Percentiles rank a stretch among this genome's conserved stretches.
phyloP scores from a whole-genome alignment of 2,329 filamentous ascomycete species.

The Trichoderma pleuroti region DNA sequence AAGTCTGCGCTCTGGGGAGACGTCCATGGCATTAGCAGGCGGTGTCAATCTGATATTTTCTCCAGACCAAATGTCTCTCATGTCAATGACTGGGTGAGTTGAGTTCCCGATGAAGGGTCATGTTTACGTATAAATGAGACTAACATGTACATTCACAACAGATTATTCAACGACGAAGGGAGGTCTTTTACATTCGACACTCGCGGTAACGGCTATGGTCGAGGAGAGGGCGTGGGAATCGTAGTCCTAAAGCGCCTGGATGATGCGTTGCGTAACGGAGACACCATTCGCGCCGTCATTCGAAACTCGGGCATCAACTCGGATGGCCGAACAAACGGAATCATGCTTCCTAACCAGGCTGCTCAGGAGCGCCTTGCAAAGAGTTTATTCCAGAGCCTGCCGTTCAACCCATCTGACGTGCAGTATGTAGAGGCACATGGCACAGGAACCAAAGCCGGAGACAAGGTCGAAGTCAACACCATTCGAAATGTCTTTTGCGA shows the following conservation, averaged over 20 bases:
- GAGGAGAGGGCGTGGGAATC: slow-evolving; percentile 37
- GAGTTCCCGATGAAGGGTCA: no score
- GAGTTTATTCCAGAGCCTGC: background rate
- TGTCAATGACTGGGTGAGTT: slow-evolving; percentile 7
- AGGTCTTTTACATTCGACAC: slow-evolving; percentile 34
- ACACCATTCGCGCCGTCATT: slow-evolving; percentile 37
- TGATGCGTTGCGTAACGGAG: slow-evolving; percentile 41
- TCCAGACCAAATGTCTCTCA: slow-evolving; percentile 5
- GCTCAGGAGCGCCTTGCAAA: slow-evolving; percentile 27
- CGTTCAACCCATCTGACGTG: background rate
- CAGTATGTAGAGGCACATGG: slow-evolving; percentile 16
- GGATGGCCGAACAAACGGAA: slow-evolving; percentile 41
- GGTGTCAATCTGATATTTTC: slow-evolving; percentile 36
- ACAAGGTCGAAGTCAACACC: slow-evolving; percentile 19
- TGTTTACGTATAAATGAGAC: no score
- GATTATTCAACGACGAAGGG: slow-evolving; percentile 7
- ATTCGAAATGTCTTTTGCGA: slow-evolving; percentile 11
- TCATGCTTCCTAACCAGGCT: slow-evolving; percentile 30
- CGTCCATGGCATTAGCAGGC: slow-evolving; percentile 37
- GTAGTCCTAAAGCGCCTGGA: slow-evolving; percentile 44
- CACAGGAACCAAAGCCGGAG: slow-evolving; percentile 22
- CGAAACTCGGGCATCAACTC: slow-evolving; percentile 35
- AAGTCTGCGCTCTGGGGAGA: slow-evolving; percentile 27
- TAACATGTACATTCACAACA: background rate
- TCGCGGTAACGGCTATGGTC: slow-evolving; percentile 46